Percentiles rank a stretch among this genome's conserved stretches.
Evolutionary conservation across 768 basidiomycete genomes (phyloP).

Genomic region (Steccherinum ochraceum): DNA sequence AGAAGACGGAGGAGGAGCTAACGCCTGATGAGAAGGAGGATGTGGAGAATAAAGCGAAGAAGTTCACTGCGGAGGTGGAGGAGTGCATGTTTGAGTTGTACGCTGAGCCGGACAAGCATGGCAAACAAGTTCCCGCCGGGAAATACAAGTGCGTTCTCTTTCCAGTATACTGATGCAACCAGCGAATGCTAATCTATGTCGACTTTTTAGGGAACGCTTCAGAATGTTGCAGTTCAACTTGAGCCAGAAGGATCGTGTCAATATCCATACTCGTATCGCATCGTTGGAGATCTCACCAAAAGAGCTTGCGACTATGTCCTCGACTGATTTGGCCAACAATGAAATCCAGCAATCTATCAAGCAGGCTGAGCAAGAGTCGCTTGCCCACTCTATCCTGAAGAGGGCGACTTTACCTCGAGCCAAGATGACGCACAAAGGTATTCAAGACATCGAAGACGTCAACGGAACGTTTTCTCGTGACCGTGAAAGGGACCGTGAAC

Average conservation of each 20-base stretch:
- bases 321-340: conserved; percentile 84
- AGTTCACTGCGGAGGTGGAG: conserved; percentile 70
- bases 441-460: conserved; percentile 83
- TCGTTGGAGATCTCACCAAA: conserved; percentile 57
- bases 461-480: conserved; percentile 44
- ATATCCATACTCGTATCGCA: conserved; percentile 75
- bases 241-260: conserved; percentile 72
- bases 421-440: conserved; percentile 90
- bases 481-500: conserved; percentile 53
- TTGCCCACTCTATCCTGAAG: conserved; percentile 80
- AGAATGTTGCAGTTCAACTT: conserved; percentile 87
- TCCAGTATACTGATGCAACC: not conserved
- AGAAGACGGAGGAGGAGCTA: conserved; percentile 46
- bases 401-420: conserved; percentile 59
- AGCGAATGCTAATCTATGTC: no score
- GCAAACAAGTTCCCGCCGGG: conserved; percentile 52
- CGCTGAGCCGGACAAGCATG: conserved; percentile 69
- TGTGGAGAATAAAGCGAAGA: conserved; percentile 50
- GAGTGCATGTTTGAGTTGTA: conserved; percentile 69
- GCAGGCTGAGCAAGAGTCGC: conserved; percentile 72
- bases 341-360: conserved; percentile 80
- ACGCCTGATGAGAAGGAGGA: conserved; percentile 52
- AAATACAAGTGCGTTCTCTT: conserved; percentile 72
- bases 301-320: conserved; percentile 79
- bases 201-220: conserved; percentile 76